These are phyloP conservation scores for Pneumocystis wakefieldiae DNA, from an alignment of 1,139 yeast species.

Conservation along the genomic window DNA sequence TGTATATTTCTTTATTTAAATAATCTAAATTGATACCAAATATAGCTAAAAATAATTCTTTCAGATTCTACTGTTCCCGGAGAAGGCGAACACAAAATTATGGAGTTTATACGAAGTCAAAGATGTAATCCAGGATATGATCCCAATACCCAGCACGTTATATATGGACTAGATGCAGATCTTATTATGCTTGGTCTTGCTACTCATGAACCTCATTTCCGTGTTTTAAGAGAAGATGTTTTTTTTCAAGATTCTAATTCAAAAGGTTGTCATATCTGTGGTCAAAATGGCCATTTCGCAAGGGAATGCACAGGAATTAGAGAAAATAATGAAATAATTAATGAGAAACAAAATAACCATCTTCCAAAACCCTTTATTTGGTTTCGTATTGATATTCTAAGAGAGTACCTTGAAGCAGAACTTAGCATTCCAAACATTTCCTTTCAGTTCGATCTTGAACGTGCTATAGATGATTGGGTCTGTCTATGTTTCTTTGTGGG, in stretches of 20 bases:
- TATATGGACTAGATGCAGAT: conserved; percentile 96
- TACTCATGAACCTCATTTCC: conserved; percentile 93
- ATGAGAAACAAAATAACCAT: conserved; percentile 39
- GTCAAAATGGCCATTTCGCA: conserved; percentile 16
- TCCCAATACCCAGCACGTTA: conserved; percentile 84
- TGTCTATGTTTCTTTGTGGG: conserved; percentile 98
- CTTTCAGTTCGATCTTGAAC: conserved; percentile 70
- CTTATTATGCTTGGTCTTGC: conserved; percentile 91
- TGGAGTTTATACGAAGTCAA: conserved; percentile 80
- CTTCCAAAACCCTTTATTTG: conserved; percentile 78
- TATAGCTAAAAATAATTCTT: conserved; percentile 50
- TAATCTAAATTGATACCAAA: neutral
- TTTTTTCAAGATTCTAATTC: conserved; percentile 46
- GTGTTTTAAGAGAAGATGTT: conserved; percentile 88
- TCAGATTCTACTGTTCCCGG: conserved; percentile 99
- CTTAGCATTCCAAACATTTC: conserved; percentile 50
- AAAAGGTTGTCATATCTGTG: conserved; percentile 21
- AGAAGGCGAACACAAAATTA: conserved; percentile 97
- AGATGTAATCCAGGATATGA: conserved; percentile 61
- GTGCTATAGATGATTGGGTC: conserved; percentile 98
- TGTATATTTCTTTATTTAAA: conserved; percentile 5
- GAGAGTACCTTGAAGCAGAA: conserved; percentile 82
- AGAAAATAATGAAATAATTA: conserved; percentile 32
- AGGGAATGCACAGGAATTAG: conserved; percentile 17
- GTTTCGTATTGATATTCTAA: conserved; percentile 74